Conservation (phyloP, 495 filamentous ascomycete species). For the Cairneyella variabilis region DNA sequence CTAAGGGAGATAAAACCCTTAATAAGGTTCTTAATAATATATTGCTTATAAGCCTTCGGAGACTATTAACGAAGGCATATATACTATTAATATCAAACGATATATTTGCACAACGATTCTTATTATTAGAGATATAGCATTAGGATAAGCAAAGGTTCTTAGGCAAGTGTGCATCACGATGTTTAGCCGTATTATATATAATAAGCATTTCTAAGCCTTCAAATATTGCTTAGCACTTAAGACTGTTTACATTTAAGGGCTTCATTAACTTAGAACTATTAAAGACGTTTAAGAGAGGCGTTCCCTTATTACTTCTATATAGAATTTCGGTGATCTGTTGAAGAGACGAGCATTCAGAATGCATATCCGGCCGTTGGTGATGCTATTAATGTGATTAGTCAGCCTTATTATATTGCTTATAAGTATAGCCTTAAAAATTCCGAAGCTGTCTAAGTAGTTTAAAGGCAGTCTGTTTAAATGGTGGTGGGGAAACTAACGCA, state of each 20-base stretch:
- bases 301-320: neutral
- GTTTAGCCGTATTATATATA: neutral
- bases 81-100: slow-evolving; percentile 5
- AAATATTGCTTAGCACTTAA: slow-evolving; percentile 4
- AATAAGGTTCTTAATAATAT: too few species aligned
- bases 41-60: too few species aligned
- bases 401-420: slow-evolving; percentile 1
- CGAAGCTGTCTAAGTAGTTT: slow-evolving; percentile 8
- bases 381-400: neutral
- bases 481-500: neutral
- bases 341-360: slow-evolving; percentile 6
- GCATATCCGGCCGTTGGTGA: slow-evolving; percentile 4
- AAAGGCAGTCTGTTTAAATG: neutral
- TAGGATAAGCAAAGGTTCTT: slow-evolving; percentile 5
- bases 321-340: slow-evolving; percentile 1
- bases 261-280: slow-evolving; percentile 6
- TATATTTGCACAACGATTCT: slow-evolving; percentile 2
- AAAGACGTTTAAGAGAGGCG: neutral
- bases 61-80: too few species aligned
- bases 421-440: slow-evolving; percentile 3
- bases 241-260: neutral
- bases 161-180: slow-evolving; percentile 1
- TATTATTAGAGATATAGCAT: neutral
- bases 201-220: neutral
- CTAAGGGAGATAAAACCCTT: too few species aligned